Conservation (phyloP, 805 yeast genomes). For the Suhomyces vadensis region DNA sequence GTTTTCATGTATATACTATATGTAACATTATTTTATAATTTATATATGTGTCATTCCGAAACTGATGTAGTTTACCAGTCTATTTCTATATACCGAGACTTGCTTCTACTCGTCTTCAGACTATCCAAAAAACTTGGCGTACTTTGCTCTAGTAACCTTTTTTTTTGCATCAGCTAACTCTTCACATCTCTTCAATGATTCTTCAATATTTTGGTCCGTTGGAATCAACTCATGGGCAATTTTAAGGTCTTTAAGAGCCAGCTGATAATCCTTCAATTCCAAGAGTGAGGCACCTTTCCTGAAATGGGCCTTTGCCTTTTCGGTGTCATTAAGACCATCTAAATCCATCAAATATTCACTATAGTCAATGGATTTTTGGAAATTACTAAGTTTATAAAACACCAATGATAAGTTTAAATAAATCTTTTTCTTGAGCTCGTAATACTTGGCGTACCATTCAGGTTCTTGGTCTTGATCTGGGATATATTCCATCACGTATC, state of each 20-base stretch:
- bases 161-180: conserved; percentile 43
- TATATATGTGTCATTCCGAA: too few relatives aligned
- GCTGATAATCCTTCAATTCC: conserved; percentile 46
- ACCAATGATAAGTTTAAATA: conserved; percentile 63
- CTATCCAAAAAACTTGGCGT: conserved; percentile 60
- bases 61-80: too few relatives aligned
- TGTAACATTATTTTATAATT: neutral
- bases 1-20: too few relatives aligned
- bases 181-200: conserved; percentile 46
- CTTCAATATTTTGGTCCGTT: conserved; percentile 49
- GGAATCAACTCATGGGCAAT: conserved; percentile 47
- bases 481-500: conserved; percentile 69
- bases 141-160: conserved; percentile 52
- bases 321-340: conserved; percentile 35
- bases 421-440: conserved; percentile 51
- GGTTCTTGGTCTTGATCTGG: conserved; percentile 70
- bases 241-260: conserved; percentile 49
- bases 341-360: conserved; percentile 57
- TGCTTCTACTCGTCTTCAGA: too few relatives aligned
- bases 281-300: conserved; percentile 52
- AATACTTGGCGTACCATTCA: conserved; percentile 50
- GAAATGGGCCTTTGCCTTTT: conserved; percentile 58
- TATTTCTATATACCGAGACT: too few relatives aligned
- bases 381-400: conserved; percentile 50
- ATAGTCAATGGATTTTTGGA: conserved; percentile 51